Evolutionary conservation across 2,329 filamentous ascomycete genomes (phyloP), one percentile per base, ranked within the genome.

Genomic region (Aspergillus floridensis): DNA sequence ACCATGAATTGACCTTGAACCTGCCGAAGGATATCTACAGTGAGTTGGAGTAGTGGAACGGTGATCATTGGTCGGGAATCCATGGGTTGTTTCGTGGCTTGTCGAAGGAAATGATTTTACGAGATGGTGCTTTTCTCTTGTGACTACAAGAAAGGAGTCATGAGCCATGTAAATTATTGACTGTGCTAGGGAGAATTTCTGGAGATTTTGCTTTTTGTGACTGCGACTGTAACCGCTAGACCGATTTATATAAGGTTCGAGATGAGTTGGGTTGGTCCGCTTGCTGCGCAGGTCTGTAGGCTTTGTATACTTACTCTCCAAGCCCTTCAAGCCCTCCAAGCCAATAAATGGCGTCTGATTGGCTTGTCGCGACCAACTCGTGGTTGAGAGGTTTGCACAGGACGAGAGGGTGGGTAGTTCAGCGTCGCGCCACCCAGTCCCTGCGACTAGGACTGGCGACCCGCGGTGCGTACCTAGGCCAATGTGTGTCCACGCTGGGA

Each of bases 1-100:
- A 85, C 63, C 82, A 87, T 63, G 95, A 99, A 80, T 79, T 97
- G 52, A 87, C 86, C 2, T 79, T 96, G 52, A 82, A 87, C 61
- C 74, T 91, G 56, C 71, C 74, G 3, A 69, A 69, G 63, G 72
- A 76, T 69, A 63, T 77, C 6, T 76, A 77, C 55, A 67, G 66
- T 19, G 65, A 70, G 46, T 47, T 66, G 51, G 55, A 71, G 53
- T 63, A 69, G 53, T 2, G 38, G 16, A 14, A 16, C 14, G 32
- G 14, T 12, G 2, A 2, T 12, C n/a, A 35, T 16, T 12, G 4
- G 4, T 12, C 32, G 4, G 32, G 12, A 35, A 12, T 12, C 4
- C 16, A 35, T 16, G 11, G 24, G 12, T 10, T 35, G 21, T 21
- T 21, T n/a, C 21, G 19, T 38, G 29, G 35, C 44, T 22, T 4